phyloP scores from a whole-genome alignment of 371 early-diverging fungal genomes.

The Mortierella sp. region DNA sequence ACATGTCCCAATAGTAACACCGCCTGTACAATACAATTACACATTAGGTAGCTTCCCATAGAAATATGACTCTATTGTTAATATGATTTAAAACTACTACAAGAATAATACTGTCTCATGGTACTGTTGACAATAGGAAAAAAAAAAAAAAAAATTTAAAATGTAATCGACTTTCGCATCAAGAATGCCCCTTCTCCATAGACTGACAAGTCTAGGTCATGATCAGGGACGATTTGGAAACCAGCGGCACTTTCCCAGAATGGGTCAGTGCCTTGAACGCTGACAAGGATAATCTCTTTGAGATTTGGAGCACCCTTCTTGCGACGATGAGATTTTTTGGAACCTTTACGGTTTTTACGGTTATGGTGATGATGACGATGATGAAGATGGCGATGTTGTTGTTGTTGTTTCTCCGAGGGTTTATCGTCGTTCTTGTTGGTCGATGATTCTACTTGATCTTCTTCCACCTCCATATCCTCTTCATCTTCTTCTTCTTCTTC shows the following conservation, averaged over 20 bases:
- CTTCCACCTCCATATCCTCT: neutral
- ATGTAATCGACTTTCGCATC: slow-evolving; percentile 28
- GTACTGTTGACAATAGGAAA: neutral
- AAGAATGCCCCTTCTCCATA: slow-evolving; percentile 40
- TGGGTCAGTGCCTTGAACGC: slow-evolving; percentile 41
- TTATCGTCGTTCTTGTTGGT: neutral
- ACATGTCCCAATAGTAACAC: slow-evolving; percentile 21
- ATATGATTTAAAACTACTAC: neutral
- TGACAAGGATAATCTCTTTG: slow-evolving; percentile 50
- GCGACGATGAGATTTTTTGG: neutral
- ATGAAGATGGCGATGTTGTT: slow-evolving; percentile 4
- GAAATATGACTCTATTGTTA: neutral
- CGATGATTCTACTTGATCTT: neutral
- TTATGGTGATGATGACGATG: slow-evolving; percentile 9
- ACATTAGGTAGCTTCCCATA: slow-evolving; percentile 39
- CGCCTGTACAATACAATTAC: slow-evolving; percentile 41
- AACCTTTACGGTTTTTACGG: neutral
- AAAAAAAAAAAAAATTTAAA: slow-evolving; percentile 14
- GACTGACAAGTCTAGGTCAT: slow-evolving; percentile 39
- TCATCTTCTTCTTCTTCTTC: slow-evolving; percentile 33
- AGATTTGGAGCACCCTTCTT: slow-evolving; percentile 47
- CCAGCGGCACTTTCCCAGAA: slow-evolving; percentile 43
- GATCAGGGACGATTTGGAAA: slow-evolving; percentile 34
- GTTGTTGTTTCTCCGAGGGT: neutral
- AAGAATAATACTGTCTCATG: too few species aligned